Evolutionary conservation across 2,329 filamentous ascomycete species (phyloP).

Genomic region (Aspergillus oerlinghausenensis): DNA sequence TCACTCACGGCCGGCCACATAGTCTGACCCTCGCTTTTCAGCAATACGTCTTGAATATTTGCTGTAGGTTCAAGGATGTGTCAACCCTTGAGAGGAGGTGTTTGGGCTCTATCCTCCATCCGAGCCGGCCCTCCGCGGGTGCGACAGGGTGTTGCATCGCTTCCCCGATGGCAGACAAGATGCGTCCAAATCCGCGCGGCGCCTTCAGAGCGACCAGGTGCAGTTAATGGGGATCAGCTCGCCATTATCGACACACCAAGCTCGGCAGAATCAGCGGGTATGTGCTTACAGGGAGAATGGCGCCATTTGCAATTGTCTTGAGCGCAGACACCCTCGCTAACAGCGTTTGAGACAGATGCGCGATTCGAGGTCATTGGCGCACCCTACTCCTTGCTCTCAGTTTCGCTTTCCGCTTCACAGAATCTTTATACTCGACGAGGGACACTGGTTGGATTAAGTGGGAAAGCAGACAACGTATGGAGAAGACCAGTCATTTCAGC

Average conservation of each 20-base stretch:
- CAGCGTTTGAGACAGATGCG: conserved; percentile 60
- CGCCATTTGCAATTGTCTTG: background rate
- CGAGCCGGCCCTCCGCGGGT: conserved; percentile 24
- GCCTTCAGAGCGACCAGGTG: conserved; percentile 33
- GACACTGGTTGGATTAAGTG: conserved; percentile 82
- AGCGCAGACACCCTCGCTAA: conserved; percentile 12
- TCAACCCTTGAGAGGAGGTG: conserved; percentile 33
- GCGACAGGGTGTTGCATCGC: conserved; percentile 17
- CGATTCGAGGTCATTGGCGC: conserved; percentile 89
- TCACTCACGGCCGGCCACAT: conserved; percentile 3
- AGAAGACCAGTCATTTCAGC: background rate
- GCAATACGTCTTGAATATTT: conserved; percentile 7
- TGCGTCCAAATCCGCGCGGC: conserved; percentile 43
- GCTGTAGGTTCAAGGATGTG: conserved; percentile 28
- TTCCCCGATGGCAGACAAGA: conserved; percentile 27
- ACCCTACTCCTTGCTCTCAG: conserved; percentile 89
- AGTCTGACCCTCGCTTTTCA: conserved; percentile 2
- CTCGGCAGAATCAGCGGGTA: conserved; percentile 41
- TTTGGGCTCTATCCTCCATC: conserved; percentile 30
- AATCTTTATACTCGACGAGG: conserved; percentile 88
- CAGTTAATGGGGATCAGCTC: conserved; percentile 34
- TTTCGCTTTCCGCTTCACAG: conserved; percentile 88
- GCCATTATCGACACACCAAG: conserved; percentile 34
- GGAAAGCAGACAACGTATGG: conserved; percentile 81
- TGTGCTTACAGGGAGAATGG: conserved; percentile 1